Base-by-base conservation (phyloP, 1,284 basidiomycete species). In the Ustanciosporium gigantosporum region DNA sequence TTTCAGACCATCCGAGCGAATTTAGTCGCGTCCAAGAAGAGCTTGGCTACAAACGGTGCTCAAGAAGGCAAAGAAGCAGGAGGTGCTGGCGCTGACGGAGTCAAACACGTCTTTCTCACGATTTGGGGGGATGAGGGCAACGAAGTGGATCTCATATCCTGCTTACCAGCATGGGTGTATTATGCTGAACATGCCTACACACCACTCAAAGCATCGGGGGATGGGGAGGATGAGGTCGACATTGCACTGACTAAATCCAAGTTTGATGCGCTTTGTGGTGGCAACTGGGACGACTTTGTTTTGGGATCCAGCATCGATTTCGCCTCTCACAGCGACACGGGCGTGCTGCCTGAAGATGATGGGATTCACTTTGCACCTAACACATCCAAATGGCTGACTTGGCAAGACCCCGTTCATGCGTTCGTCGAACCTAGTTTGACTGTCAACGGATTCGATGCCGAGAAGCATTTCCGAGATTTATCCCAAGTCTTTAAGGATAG, bases 61-160 rank as follows among this genome's bases (percentile, higher is more conserved):
- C n/a, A n/a, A n/a, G n/a, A n/a, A n/a, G n/a, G n/a, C n/a, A n/a
- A n/a, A n/a, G n/a, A n/a, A n/a, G n/a, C n/a, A n/a, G n/a, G n/a
- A n/a, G n/a, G n/a, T n/a, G n/a, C n/a, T n/a, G n/a, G n/a, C n/a
- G n/a, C n/a, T n/a, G 59, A 66, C 0, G 76, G 78, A 0, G 73
- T 79, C 8, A 61, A 65, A 24, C 60, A 75, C 42, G 76, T 75
- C 29, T 74, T 79, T 46, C 72, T 78, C 4, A 79, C 79, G 1
- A 78, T 79, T 25, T 79, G 79, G 79, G 79, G 79, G 15, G 79
- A 79, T 56, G 79, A 79, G 42, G 79, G 78, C 1, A 79, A 79
- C 46, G 79, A 79, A 55, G 66, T 66, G 17, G 68, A 73, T 55
- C 57, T 64, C 3, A 67, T 46, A 46, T 60, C 49, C 11, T 65